phyloP scores from a whole-genome alignment of 805 yeast genomes.

The Lachancea cidri region DNA sequence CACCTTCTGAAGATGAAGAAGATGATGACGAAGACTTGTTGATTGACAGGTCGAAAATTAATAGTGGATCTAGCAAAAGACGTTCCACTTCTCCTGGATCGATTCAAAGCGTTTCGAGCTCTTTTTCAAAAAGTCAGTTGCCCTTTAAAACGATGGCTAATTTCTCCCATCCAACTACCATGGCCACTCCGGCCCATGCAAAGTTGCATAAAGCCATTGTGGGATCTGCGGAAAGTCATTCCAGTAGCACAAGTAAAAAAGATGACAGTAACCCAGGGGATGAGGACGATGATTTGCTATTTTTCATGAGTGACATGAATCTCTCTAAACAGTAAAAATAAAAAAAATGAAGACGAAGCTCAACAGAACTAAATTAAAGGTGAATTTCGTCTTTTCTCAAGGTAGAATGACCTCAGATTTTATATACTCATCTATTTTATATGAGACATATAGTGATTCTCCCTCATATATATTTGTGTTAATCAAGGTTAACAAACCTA shows the following conservation, averaged over 20 bases:
- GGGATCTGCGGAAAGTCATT: slow-evolving; percentile 1
- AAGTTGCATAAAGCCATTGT: slow-evolving; percentile 23
- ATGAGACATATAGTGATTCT: no score
- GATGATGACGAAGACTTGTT: slow-evolving; percentile 12
- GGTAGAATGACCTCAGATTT: no score
- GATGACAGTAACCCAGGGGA: slow-evolving; percentile 37
- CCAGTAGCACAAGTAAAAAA: slow-evolving; percentile 17
- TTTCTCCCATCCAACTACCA: slow-evolving; percentile 30
- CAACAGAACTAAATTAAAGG: no score
- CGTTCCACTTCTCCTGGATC: slow-evolving; percentile 26
- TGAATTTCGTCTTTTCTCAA: no score
- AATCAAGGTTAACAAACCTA: no score
- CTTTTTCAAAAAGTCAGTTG: slow-evolving; percentile 20
- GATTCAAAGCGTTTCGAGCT: slow-evolving; percentile 25
- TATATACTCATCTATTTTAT: no score
- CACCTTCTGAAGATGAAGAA: slow-evolving; percentile 6
- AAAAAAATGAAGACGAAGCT: no score
- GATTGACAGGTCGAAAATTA: slow-evolving; percentile 9
- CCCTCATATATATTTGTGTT: no score
- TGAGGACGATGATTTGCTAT: slow-evolving; percentile 62
- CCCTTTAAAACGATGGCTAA: slow-evolving; percentile 27
- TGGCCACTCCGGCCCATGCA: slow-evolving; percentile 31
- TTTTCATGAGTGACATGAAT: slow-evolving; percentile 74
- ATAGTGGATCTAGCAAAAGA: slow-evolving; percentile 2
- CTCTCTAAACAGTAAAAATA: slow-evolving; percentile 23